Percentiles rank a stretch among this genome's conserved stretches.
These are phyloP conservation scores for Stromatinia cepivora DNA, from an alignment of 2,329 filamentous ascomycete genomes.

Conservation along the genomic window DNA sequence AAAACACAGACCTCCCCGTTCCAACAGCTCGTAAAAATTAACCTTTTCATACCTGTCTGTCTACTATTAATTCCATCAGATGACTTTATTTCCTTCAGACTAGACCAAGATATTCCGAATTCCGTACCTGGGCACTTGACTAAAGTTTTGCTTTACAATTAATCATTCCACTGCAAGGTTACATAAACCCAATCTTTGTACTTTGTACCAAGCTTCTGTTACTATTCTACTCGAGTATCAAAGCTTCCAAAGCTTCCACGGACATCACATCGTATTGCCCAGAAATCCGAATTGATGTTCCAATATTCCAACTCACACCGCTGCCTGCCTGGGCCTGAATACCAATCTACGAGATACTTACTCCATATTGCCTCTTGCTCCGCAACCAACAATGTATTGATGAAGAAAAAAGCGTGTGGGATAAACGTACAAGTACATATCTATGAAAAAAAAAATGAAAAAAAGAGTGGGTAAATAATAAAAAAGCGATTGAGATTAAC, in stretches of 20 bases:
- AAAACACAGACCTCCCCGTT: neutral
- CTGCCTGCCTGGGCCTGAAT: neutral
- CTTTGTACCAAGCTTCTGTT: neutral
- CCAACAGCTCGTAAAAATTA: neutral
- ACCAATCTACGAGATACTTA: neutral
- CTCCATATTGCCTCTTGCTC: neutral
- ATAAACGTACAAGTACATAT: neutral
- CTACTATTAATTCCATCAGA: conserved; percentile 1
- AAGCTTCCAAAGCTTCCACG: conserved; percentile 10
- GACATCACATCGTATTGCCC: too few species aligned
- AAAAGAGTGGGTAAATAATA: neutral
- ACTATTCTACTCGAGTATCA: neutral
- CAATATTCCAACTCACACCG: conserved; percentile 6
- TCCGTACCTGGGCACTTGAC: too few species aligned
- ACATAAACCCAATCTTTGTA: neutral
- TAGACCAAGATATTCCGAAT: too few species aligned
- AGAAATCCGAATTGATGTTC: neutral
- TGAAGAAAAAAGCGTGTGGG: neutral
- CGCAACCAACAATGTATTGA: neutral
- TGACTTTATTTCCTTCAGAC: neutral
- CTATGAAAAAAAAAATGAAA: neutral
- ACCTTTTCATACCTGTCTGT: neutral
- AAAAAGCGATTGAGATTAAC: neutral
- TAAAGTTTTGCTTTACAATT: too few species aligned
- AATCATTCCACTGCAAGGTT: too few species aligned